These are phyloP conservation scores for Moniliella sp. DNA, from an alignment of 1,284 basidiomycete genomes.

Conservation along the genomic window DNA sequence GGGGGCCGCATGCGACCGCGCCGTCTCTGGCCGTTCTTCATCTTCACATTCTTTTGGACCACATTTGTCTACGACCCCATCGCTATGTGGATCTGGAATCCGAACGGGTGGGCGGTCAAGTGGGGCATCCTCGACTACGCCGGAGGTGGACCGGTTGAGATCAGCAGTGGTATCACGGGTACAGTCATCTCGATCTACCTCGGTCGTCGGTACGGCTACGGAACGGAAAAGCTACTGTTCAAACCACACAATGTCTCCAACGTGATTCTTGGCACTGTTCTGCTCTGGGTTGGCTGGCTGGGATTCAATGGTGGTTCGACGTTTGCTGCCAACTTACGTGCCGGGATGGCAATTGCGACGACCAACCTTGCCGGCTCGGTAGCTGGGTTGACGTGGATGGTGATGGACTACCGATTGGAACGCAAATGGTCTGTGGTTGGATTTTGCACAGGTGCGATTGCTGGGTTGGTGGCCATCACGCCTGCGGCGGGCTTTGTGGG, in stretches of 20 bases:
- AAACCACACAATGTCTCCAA: conserved; percentile 77
- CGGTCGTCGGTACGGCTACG: conserved; percentile 66
- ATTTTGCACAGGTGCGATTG: conserved; percentile 33
- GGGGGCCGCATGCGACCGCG: conserved; percentile 59
- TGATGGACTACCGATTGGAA: conserved; percentile 63
- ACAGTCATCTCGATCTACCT: conserved; percentile 78
- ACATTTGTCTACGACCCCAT: conserved; percentile 43
- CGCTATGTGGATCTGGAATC: conserved; percentile 59
- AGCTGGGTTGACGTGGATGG: conserved; percentile 67
- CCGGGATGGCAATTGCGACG: conserved; percentile 64
- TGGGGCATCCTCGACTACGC: conserved; percentile 82
- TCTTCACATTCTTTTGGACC: conserved; percentile 68
- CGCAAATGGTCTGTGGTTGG: conserved; percentile 47
- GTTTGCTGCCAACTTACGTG: conserved; percentile 71
- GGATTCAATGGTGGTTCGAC: conserved; percentile 72
- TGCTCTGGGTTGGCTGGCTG: conserved; percentile 92
- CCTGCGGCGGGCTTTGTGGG: conserved; percentile 38
- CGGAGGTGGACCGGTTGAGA: conserved; percentile 80
- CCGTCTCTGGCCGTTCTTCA: conserved; percentile 66
- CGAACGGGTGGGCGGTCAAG: conserved; percentile 65
- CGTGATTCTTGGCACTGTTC: conserved; percentile 62
- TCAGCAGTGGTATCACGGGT: conserved; percentile 65
- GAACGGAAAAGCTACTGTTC: conserved; percentile 65
- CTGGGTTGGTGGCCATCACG: conserved; percentile 36
- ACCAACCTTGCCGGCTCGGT: conserved; percentile 52